phyloP scores from a whole-genome alignment of 768 basidiomycete species.

The Leccinellum rugosiceps region DNA sequence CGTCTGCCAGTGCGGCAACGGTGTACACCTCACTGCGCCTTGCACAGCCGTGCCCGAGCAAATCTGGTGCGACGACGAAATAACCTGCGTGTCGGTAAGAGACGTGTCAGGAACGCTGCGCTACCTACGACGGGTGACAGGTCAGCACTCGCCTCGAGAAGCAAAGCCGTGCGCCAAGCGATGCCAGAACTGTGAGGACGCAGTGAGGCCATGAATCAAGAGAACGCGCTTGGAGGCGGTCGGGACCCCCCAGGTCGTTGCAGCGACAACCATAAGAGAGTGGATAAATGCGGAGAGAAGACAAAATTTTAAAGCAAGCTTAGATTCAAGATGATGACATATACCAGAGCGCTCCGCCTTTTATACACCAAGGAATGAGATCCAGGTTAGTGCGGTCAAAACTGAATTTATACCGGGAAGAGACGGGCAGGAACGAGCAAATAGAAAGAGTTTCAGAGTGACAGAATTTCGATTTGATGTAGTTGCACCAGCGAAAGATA shows the following conservation, averaged over 20 bases:
- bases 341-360: too few species aligned
- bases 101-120: neutral
- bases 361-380: neutral
- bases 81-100: slow-evolving; percentile 13
- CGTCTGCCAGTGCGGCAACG: slow-evolving; percentile 11
- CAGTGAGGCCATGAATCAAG: slow-evolving; percentile 20
- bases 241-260: slow-evolving; percentile 17
- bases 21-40: slow-evolving; percentile 11
- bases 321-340: neutral
- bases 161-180: slow-evolving; percentile 13
- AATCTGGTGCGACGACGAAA: slow-evolving; percentile 22
- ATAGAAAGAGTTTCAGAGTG: neutral
- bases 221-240: slow-evolving; percentile 16
- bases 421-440: neutral
- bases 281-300: neutral
- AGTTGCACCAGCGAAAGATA: neutral
- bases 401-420: neutral
- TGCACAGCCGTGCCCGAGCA: slow-evolving; percentile 21
- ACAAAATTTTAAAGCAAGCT: neutral
- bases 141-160: slow-evolving; percentile 14
- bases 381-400: neutral
- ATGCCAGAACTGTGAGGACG: slow-evolving; percentile 14
- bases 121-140: neutral
- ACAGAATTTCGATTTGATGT: neutral
- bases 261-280: neutral